A percentile compares a stretch with the other conserved stretches of the same genome.
Evolutionary conservation across 2,329 filamentous ascomycete genomes (phyloP).

Genomic region (Neonectria sp.): DNA sequence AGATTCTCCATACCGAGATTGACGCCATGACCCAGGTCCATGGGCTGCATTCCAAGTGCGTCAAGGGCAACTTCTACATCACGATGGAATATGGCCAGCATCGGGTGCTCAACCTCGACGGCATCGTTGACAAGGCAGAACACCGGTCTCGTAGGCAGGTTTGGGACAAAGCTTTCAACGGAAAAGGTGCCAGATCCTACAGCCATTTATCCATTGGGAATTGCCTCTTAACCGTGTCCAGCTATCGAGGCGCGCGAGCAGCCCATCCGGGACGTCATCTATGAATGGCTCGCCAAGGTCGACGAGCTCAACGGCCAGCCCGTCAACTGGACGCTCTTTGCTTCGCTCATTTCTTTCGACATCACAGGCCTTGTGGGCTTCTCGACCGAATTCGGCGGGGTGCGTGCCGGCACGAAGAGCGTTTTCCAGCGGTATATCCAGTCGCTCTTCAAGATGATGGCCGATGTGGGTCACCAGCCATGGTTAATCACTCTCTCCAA

Average conservation of each 20-base stretch:
- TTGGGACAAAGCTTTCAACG: slow-evolving; percentile 46
- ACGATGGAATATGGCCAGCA: slow-evolving; percentile 18
- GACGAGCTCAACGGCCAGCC: slow-evolving; percentile 33
- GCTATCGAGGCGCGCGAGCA: slow-evolving; percentile 40
- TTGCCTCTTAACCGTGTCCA: neutral
- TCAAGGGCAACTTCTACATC: slow-evolving; percentile 41
- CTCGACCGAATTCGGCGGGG: slow-evolving; percentile 41
- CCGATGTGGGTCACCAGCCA: slow-evolving; percentile 35
- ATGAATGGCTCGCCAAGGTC: slow-evolving; percentile 39
- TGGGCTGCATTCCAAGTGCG: slow-evolving; percentile 36
- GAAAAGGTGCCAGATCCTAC: slow-evolving; percentile 28
- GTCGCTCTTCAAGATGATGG: slow-evolving; percentile 36
- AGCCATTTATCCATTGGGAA: neutral
- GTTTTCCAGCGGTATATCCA: slow-evolving; percentile 43
- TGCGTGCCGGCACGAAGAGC: slow-evolving; percentile 43
- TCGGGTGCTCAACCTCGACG: slow-evolving; percentile 42
- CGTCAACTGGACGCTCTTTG: slow-evolving; percentile 44
- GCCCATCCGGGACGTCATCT: slow-evolving; percentile 37
- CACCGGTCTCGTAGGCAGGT: slow-evolving; percentile 45
- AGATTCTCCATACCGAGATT: neutral
- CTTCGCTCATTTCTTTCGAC: slow-evolving; percentile 48
- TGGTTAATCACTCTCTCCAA: slow-evolving; percentile 42
- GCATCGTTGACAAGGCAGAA: slow-evolving; percentile 35
- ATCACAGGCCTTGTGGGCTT: slow-evolving; percentile 49
- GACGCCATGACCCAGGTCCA: slow-evolving; percentile 33